Conservation (phyloP, 2,329 filamentous ascomycete species). For the Trichoderma polysporum region DNA sequence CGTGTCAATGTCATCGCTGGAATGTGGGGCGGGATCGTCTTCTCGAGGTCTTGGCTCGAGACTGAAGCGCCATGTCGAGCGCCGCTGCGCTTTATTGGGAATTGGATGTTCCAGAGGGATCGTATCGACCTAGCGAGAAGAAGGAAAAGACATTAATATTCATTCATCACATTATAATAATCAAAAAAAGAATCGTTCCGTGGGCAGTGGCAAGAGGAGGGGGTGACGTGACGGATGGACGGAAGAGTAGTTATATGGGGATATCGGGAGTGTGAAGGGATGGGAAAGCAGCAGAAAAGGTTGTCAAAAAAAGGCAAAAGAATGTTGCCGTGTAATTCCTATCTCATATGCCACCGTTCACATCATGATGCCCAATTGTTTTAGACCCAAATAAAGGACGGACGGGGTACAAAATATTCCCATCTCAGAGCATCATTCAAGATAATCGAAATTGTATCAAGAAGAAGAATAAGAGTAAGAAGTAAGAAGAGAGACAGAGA, state of each 20-base stretch:
- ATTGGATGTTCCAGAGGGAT: constrained; percentile 36
- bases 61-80: constrained; percentile 46
- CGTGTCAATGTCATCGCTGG: constrained; percentile 25
- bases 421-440: constrained; percentile 29
- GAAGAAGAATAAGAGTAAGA: constrained; percentile 10
- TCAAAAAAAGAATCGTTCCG: neutral
- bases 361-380: constrained; percentile 35
- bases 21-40: constrained; percentile 27
- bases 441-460: constrained; percentile 9
- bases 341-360: constrained; percentile 40
- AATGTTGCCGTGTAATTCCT: constrained; percentile 42
- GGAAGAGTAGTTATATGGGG: neutral
- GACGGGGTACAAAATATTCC: constrained; percentile 25
- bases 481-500: constrained; percentile 24
- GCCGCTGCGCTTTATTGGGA: constrained; percentile 41
- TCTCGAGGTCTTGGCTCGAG: constrained; percentile 36
- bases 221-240: no score
- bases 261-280: neutral
- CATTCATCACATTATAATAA: constrained; percentile 29
- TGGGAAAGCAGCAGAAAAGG: neutral
- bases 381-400: constrained; percentile 31
- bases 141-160: constrained; percentile 36
- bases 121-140: constrained; percentile 37
- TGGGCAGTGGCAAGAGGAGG: constrained; percentile 9
- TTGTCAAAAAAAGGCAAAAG: constrained; percentile 21